Evolutionary conservation across 1,139 yeast species (phyloP), one percentile per base, ranked within the genome.

Genomic region (Saccharomycopsis phalli): DNA sequence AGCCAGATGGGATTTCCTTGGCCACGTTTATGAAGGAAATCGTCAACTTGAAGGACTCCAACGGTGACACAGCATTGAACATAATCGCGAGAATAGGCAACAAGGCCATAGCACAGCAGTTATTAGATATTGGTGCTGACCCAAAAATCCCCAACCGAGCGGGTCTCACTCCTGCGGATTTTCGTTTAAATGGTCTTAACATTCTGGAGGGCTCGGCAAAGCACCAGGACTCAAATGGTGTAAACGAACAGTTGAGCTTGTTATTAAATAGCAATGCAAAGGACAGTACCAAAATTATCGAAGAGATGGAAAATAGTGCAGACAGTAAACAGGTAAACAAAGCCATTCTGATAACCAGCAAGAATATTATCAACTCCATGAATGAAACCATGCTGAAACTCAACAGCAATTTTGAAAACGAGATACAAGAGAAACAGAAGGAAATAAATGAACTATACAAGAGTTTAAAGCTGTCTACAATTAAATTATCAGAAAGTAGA

Each of bases 51-150:
- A 81, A 79, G 50, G 97, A 88, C 56, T 68, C 75, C 38, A 79
- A 80, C 51, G 98, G 97, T 31, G 94, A 88, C 54, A 86, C 95
- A 0, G 77, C 91, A 41, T 65, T 91, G 45, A 94, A 88, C 57
- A 74, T 87, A 46, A 96, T 97, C 0, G 93, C 95, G 0, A 79
- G 94, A 53, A 71, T 80, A 39, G 96, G 95, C 23, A 80, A 82
- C 51, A 76, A 73, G 49, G 78, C 88, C 60, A 76, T 91, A 47
- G 82, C 86, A 17, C 86, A 81, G 46, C 77, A 86, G 41, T 67
- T 91, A 41, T 57, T 91, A 19, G 94, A 81, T 49, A 77, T 91
- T 36, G 91, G 93, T 25, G 97, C 97, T 1, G 93, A 87, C 54
- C 74, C 84, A 2, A 68, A 69, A 31, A 66, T 84, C 34, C 72